Evolutionary conservation across 495 filamentous ascomycete genomes (phyloP), one percentile per base, ranked within the genome.

Genomic region (Halenospora varia): DNA sequence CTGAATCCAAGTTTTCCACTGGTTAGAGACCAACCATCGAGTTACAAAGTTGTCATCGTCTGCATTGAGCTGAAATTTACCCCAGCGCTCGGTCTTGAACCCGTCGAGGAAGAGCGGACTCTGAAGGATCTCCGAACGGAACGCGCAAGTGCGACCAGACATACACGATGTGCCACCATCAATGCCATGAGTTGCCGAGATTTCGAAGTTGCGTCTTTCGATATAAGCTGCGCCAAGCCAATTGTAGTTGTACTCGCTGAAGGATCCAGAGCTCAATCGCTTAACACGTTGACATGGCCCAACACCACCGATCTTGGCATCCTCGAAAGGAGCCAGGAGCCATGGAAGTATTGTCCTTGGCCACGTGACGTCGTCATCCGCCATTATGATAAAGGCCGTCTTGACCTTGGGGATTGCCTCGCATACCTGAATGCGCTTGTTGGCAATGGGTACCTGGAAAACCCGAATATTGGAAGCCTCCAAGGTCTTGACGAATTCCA

Each of bases 281-380:
- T 85, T 86, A 56, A 94, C 80, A 48, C 88, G 75, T 71, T 96
- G 90, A 63, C 86, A 90, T 25, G 90, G 89, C 2, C 89, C 89
- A 53, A 92, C 90, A 13, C 88, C 90, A 45, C 90, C 90, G 46
- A 89, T 87, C 51, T 75, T 72, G 2, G 83, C 75, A 62, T 92
- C 83, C 63, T 94, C 89, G 59, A 96, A 92, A 0, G 90, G 88
- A 0, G 90, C 90, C 55, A 96, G 75, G 47, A 94, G 85, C 88
- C 90, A 96, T 17, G 83, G 82, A 25, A 92, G 78, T 41, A 92
- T 80, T 3, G 82, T 88, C 2, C 71, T 70, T 1, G 89, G 90
- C 88, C 90, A 93, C 60, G 82, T 85, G 51, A 96, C 90, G 68
- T 96, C 90, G 72, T 94, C 90, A 67, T 96, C 90, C 22, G 88